Base-by-base conservation (phyloP, 371 early-diverging fungal species). In the Mortierella sp. region DNA sequence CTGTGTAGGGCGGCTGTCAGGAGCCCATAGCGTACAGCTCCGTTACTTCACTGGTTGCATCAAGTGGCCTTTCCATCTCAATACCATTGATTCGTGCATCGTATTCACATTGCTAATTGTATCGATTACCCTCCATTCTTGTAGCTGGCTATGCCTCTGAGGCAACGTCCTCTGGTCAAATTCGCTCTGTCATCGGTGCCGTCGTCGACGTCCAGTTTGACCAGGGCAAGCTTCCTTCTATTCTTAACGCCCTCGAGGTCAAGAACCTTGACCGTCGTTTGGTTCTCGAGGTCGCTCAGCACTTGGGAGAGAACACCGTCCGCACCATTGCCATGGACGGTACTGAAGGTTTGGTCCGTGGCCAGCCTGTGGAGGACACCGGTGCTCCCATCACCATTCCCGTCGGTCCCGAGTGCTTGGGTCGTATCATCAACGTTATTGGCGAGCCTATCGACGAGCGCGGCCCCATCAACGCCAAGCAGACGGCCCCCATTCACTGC, bases 311-410 rank as follows among this genome's bases (percentile, higher is more conserved):
- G 84, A 96, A 96, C 92, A 96, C 96, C 65, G 98, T 98, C 74
- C 95, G 98, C 81, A 96, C 96, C 77, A 96, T 96, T 93, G 98
- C 98, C 83, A 97, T 97, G 98, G 98, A 97, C 89, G 98, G 73
- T 67, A 74, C 86, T 39, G 92, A 92, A 85, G 98, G 98, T 90
- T 92, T 98, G 60, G 94, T 95, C 78, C 95, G 98, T 87, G 98
- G 98, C 57, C 98, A 97, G 86, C 85, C 89, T 62, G 98, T 98
- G 55, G 78, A 89, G 60, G 98, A 98, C 85, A 96, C 97, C 46
- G 97, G 98, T 78, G 83, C 90, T 58, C 97, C 98, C 76, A 98
- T 98, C 83, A 88, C 86, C 70, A 90, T 97, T 61, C 98, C 98
- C 44, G 96, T 94, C 72, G 98, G 98, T 67, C 92, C 92, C 78